Base-by-base conservation (phyloP, 1,284 basidiomycete species). In the Agroathelia rolfsii region DNA sequence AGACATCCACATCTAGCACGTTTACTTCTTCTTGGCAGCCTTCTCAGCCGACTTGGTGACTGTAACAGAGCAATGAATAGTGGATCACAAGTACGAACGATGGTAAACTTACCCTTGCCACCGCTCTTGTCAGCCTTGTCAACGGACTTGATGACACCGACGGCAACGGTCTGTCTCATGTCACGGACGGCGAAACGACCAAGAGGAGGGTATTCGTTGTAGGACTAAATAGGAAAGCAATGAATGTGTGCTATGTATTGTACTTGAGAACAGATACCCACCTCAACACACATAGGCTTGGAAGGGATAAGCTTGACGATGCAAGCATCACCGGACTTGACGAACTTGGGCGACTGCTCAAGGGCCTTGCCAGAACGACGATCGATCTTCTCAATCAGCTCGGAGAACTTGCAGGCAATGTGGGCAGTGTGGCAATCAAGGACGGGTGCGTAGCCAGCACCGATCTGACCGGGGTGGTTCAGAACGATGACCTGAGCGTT, bases 391-490 rank as follows among this genome's bases (percentile, higher is more conserved):
- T 96, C 89, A 54, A 92, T 72, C 61, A 96, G 79, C 63, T 94
- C 90, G 49, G 89, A 74, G 69, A 98, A 98, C 72, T 96, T 96
- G 87, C 95, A 98, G 48, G 95, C 95, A 62, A 98, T 98, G 79
- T 96, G 94, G 59, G 94, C 92, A 46, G 94, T 98, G 82, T 99
- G 94, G 72, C 94, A 99, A 73, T 99, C 94, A 51, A 99, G 83
- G 42, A 99, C 94, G 41, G 94, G 94, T 35, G 94, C 89, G 63
- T 95, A 94, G 49, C 90, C 90, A 52, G 88, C 88, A 68, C 89
- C 86, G 59, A 99, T 97, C 68, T 99, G 95, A 74, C 95, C 95
- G 43, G 95, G 95, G 83, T 99, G 95, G 79, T 98, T 98, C 64
- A 99, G 86, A 61, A 99, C 89, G 61, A 98, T 98, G 72, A 99